These are phyloP conservation scores for Taiozyma sp. DNA, from an alignment of 1,139 yeast species.

Conservation along the genomic window DNA sequence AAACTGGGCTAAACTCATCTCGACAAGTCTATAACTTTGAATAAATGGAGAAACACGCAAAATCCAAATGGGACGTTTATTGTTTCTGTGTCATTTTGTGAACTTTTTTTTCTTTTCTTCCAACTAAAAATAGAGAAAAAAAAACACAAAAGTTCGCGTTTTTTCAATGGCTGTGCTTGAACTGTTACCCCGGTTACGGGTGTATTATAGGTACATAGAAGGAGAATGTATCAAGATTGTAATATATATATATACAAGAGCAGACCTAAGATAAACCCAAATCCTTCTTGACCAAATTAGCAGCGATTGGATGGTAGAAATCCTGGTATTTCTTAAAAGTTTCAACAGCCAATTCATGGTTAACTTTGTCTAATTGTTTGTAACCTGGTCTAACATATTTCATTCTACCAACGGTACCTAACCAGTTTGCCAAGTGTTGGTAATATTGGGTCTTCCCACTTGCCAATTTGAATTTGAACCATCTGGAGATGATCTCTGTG, in stretches of 20 bases:
- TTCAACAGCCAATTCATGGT: slow-evolving; percentile 55
- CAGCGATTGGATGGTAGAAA: slow-evolving; percentile 82
- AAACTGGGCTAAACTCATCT: slow-evolving; percentile 12
- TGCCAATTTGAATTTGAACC: slow-evolving; percentile 58
- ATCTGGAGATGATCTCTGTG: slow-evolving; percentile 78
- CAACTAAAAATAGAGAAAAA: not conserved
- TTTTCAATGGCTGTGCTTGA: not conserved
- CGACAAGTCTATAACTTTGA: not conserved
- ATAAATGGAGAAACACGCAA: too few species aligned
- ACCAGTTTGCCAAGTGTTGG: slow-evolving; percentile 64
- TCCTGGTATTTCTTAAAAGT: slow-evolving; percentile 56
- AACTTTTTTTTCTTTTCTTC: not conserved
- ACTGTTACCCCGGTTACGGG: not conserved
- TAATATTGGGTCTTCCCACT: slow-evolving; percentile 43
- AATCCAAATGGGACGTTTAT: too few species aligned
- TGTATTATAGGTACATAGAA: not conserved
- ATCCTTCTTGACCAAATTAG: slow-evolving; percentile 73
- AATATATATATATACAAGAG: not conserved
- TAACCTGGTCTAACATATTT: slow-evolving; percentile 89
- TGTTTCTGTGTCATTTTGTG: not conserved
- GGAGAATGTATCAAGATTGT: too few species aligned
- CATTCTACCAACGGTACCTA: slow-evolving; percentile 93
- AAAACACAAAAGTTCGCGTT: not conserved
- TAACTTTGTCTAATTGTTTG: slow-evolving; percentile 55
- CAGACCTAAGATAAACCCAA: slow-evolving; percentile 26